Conservation (phyloP, 73 alveolate genomes). For the Paramecium pentaurelia region DNA sequence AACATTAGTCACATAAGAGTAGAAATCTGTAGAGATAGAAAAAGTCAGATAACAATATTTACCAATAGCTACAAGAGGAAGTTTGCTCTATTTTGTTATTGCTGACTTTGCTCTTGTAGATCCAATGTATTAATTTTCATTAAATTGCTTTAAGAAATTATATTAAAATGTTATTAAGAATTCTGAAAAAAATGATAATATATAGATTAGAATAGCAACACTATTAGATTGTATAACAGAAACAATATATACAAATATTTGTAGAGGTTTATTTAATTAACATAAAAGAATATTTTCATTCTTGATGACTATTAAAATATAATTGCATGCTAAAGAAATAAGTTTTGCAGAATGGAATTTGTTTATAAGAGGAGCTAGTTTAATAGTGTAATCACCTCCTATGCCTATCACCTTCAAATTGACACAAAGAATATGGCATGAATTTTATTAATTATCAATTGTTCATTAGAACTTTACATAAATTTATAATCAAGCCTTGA, state of each 20-base stretch:
- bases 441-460: conserved; percentile 61
- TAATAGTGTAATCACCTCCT: conserved; percentile 68
- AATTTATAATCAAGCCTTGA: conserved; percentile 56
- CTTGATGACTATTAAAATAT: conserved; percentile 83
- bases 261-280: conserved; percentile 95
- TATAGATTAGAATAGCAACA: conserved; percentile 77
- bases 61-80: conserved; percentile 91
- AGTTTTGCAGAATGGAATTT: conserved; percentile 85
- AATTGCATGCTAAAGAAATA: conserved; percentile 68
- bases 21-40: conserved; percentile 85
- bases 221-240: conserved; percentile 82
- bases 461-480: conserved; percentile 75
- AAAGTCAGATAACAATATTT: conserved; percentile 82
- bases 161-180: conserved; percentile 78
- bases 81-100: conserved; percentile 89
- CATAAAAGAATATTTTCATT: conserved; percentile 93
- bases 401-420: conserved; percentile 77
- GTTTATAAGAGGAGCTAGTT: conserved; percentile 87
- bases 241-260: conserved; percentile 87
- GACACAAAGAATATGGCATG: conserved; percentile 85
- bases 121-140: conserved; percentile 97
- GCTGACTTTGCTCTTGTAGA: conserved; percentile 93
- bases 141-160: conserved; percentile 83
- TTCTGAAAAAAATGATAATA: conserved; percentile 74
- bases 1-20: conserved; percentile 80